phyloP scores from a whole-genome alignment of 2,329 filamentous ascomycete genomes.

The Zasmidium angulare region DNA sequence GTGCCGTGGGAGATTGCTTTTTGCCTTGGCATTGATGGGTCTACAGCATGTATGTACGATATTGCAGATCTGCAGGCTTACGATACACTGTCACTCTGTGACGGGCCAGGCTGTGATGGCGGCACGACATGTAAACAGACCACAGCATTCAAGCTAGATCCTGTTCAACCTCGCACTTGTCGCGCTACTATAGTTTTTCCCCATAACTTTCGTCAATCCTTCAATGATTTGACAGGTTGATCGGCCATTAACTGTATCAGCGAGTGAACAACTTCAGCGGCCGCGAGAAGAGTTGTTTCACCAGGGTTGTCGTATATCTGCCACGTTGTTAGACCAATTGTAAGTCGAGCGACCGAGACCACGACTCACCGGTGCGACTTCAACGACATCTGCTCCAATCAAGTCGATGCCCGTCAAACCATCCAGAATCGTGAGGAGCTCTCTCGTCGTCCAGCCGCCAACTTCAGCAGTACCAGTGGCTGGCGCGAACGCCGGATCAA shows the following conservation, averaged over 20 bases:
- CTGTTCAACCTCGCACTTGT: neutral
- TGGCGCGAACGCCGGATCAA: conserved; percentile 54
- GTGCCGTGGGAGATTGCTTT: neutral
- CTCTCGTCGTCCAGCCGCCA: conserved; percentile 62
- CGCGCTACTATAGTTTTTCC: neutral
- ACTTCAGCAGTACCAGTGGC: conserved; percentile 62
- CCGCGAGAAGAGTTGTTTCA: conserved; percentile 57
- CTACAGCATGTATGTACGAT: neutral
- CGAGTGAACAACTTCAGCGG: conserved; percentile 55
- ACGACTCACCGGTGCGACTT: conserved; percentile 53
- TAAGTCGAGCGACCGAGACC: neutral
- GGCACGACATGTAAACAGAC: neutral
- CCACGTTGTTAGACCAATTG: neutral
- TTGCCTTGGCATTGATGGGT: neutral
- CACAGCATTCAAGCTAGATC: neutral
- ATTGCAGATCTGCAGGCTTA: neutral
- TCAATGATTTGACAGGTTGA: conserved; percentile 34
- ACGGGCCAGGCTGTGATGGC: neutral
- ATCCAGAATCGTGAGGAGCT: conserved; percentile 59
- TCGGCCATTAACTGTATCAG: conserved; percentile 51
- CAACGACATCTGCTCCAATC: conserved; percentile 61
- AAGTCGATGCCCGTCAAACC: conserved; percentile 59
- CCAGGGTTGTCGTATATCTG: conserved; percentile 60
- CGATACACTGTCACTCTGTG: neutral
- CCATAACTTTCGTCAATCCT: neutral